phyloP scores from a whole-genome alignment of 148 eudicot genomes.

The Chenopodium quinoa region DNA sequence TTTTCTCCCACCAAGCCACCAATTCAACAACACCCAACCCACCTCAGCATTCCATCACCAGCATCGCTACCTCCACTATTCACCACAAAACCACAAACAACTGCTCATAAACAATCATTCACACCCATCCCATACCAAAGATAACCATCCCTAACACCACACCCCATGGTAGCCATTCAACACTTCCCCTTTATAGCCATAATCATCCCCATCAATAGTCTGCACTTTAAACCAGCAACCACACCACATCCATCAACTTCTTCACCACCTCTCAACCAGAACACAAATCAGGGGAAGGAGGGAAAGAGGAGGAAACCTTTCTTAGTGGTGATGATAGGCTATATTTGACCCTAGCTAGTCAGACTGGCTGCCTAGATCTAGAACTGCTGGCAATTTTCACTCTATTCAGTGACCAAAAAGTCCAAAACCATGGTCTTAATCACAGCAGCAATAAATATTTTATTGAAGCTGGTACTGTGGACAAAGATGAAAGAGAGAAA shows the following conservation, averaged over 20 bases:
- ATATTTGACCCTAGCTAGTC: not conserved
- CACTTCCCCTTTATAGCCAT: not conserved
- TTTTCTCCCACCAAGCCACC: not conserved
- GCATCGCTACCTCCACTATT: not conserved
- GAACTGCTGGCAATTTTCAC: not conserved
- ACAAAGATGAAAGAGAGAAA: not conserved
- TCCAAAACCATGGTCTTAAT: not conserved
- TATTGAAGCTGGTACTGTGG: not conserved
- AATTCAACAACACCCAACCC: not conserved
- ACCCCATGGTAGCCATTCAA: not conserved
- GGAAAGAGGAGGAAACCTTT: not conserved
- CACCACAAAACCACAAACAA: not conserved
- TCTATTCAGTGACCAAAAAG: not conserved
- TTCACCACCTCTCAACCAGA: not conserved
- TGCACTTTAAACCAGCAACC: not conserved
- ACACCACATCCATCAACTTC: not conserved
- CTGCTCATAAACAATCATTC: not conserved
- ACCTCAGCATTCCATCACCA: not conserved
- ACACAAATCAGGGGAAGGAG: not conserved
- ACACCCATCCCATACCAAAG: not conserved
- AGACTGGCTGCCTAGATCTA: not conserved
- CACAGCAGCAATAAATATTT: not conserved
- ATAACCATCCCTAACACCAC: not conserved
- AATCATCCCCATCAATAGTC: not conserved
- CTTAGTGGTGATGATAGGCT: not conserved